Evolutionary conservation across 179 eudicot species (phyloP).

Genomic region (Silene noctiflora): DNA sequence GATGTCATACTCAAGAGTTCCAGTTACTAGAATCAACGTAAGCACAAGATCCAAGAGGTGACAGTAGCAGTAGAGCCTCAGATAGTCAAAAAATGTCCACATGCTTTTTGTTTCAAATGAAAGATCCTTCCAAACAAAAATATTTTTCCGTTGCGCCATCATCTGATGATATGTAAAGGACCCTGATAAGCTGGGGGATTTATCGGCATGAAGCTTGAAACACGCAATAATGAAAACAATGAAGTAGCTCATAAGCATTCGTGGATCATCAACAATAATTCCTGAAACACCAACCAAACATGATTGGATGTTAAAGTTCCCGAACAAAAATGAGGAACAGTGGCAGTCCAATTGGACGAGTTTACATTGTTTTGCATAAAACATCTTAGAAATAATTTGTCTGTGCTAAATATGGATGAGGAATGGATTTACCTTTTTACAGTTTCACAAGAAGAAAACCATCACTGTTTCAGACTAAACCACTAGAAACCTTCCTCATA

Average conservation of each 20-base stretch:
- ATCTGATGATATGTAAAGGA: conserved; percentile 78
- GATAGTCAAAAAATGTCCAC: conserved; percentile 96
- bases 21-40: conserved; percentile 78
- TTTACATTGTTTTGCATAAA: neutral
- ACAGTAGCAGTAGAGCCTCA: conserved; percentile 96
- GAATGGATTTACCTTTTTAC: neutral
- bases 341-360: neutral
- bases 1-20: conserved; percentile 95
- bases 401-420: neutral
- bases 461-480: neutral
- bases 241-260: conserved; percentile 81
- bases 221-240: conserved; percentile 78
- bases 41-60: conserved; percentile 98
- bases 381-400: neutral
- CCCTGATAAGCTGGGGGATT: conserved; percentile 57
- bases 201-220: conserved; percentile 91
- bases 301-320: conserved; percentile 5
- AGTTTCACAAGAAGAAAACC: neutral
- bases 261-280: conserved; percentile 80
- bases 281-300: conserved; percentile 45
- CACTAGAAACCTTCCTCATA: neutral
- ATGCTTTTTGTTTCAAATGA: conserved; percentile 97
- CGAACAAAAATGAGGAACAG: neutral
- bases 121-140: conserved; percentile 96
- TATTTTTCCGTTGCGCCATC: conserved; percentile 82